phyloP scores from a whole-genome alignment of 257 asterid genomes.

The Nicotiana paniculata region DNA sequence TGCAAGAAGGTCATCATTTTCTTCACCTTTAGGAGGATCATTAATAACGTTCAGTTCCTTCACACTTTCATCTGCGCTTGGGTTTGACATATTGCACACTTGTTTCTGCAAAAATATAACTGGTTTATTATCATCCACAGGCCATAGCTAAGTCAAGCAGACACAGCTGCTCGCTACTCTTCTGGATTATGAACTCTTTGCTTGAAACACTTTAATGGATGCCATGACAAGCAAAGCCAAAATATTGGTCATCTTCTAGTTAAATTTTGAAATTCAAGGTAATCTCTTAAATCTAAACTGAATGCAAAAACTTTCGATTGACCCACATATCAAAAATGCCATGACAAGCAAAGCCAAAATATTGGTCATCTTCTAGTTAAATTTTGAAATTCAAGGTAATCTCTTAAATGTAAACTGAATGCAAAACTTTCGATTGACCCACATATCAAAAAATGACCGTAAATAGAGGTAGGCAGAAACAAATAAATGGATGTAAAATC shows the following conservation, averaged over 20 bases:
- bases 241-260: background rate
- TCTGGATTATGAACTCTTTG: background rate
- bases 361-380: background rate
- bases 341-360: background rate
- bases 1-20: conserved; percentile 13
- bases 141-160: background rate
- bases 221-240: background rate
- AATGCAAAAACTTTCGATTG: background rate
- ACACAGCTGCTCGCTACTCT: background rate
- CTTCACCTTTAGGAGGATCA: conserved; percentile 25
- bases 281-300: background rate
- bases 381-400: background rate
- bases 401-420: background rate
- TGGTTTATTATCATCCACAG: background rate
- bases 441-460: background rate
- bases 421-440: background rate
- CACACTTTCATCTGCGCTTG: conserved; percentile 15
- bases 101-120: background rate
- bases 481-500: background rate
- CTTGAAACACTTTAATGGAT: background rate
- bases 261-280: background rate
- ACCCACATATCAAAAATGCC: background rate
- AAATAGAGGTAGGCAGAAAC: background rate
- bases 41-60: conserved; percentile 12
- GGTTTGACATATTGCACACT: conserved; percentile 27